These are phyloP conservation scores for Didymella segeticola DNA, from an alignment of 2,329 filamentous ascomycete species.

Conservation along the genomic window DNA sequence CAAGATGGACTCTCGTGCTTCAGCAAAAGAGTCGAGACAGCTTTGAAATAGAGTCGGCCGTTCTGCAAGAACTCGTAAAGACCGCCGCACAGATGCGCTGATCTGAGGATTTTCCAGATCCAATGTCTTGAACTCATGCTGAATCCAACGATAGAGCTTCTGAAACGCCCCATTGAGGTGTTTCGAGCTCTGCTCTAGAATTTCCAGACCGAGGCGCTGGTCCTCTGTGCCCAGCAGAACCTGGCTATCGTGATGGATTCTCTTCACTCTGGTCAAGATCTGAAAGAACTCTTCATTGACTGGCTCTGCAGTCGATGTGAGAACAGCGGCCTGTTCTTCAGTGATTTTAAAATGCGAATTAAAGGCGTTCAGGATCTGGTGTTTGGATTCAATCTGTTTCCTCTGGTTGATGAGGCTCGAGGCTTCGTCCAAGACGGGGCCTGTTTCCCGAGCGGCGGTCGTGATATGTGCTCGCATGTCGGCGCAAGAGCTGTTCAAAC, in stretches of 20 bases:
- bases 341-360: slow-evolving; percentile 83
- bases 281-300: slow-evolving; percentile 87
- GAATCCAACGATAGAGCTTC: slow-evolving; percentile 94
- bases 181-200: slow-evolving; percentile 90
- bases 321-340: slow-evolving; percentile 75
- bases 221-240: slow-evolving; percentile 88
- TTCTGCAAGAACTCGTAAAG: slow-evolving; percentile 86
- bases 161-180: slow-evolving; percentile 89
- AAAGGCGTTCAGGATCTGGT: slow-evolving; percentile 78
- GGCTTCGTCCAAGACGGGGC: slow-evolving; percentile 78
- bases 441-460: slow-evolving; percentile 76
- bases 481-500: slow-evolving; percentile 78
- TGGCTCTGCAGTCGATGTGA: slow-evolving; percentile 81
- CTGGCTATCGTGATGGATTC: slow-evolving; percentile 87
- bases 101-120: slow-evolving; percentile 96
- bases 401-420: slow-evolving; percentile 75
- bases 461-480: slow-evolving; percentile 80
- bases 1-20: slow-evolving; percentile 83
- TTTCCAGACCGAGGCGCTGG: slow-evolving; percentile 83
- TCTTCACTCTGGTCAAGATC: slow-evolving; percentile 78
- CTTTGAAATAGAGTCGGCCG: slow-evolving; percentile 89
- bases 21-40: slow-evolving; percentile 91
- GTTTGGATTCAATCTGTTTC: slow-evolving; percentile 77
- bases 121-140: slow-evolving; percentile 88
- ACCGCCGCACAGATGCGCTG: slow-evolving; percentile 80